Conservation (phyloP, 2,329 filamentous ascomycete species). For the Aureobasidium sp. region DNA sequence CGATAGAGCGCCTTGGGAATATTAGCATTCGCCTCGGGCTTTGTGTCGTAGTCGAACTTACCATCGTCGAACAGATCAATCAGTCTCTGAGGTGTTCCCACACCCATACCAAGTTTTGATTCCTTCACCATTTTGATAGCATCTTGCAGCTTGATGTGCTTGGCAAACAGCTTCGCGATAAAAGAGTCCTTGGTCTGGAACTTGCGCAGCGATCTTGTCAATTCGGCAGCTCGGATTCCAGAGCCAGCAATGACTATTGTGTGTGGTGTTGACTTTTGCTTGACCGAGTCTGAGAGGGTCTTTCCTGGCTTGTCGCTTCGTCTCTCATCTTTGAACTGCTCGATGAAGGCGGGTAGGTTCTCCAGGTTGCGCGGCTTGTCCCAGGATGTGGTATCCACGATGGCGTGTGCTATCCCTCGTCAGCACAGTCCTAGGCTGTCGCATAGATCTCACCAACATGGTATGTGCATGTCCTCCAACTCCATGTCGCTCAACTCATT, state of each 20-base stretch:
- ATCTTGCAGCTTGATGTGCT: slow-evolving; percentile 93
- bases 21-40: slow-evolving; percentile 12
- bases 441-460: slow-evolving; percentile 48
- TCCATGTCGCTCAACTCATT: slow-evolving; percentile 76
- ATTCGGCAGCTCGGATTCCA: slow-evolving; percentile 76
- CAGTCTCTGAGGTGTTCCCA: slow-evolving; percentile 79
- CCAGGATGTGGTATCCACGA: slow-evolving; percentile 74
- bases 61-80: slow-evolving; percentile 76
- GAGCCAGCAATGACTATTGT: slow-evolving; percentile 83
- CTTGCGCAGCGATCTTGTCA: slow-evolving; percentile 66
- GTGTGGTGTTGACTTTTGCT: slow-evolving; percentile 58
- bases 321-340: slow-evolving; percentile 32
- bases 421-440: background rate
- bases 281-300: slow-evolving; percentile 54
- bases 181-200: slow-evolving; percentile 71
- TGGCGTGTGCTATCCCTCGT: slow-evolving; percentile 26
- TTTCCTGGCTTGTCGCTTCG: slow-evolving; percentile 15
- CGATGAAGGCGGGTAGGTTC: slow-evolving; percentile 71
- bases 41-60: slow-evolving; percentile 31
- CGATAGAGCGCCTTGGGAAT: slow-evolving; percentile 55
- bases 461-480: slow-evolving; percentile 70
- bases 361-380: slow-evolving; percentile 57
- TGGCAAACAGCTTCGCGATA: slow-evolving; percentile 91
- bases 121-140: slow-evolving; percentile 67
- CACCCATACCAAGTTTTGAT: slow-evolving; percentile 67